These are phyloP conservation scores for Gracilaria domingensis DNA, from an alignment of 23 red algal genomes.

Conservation along the genomic window DNA sequence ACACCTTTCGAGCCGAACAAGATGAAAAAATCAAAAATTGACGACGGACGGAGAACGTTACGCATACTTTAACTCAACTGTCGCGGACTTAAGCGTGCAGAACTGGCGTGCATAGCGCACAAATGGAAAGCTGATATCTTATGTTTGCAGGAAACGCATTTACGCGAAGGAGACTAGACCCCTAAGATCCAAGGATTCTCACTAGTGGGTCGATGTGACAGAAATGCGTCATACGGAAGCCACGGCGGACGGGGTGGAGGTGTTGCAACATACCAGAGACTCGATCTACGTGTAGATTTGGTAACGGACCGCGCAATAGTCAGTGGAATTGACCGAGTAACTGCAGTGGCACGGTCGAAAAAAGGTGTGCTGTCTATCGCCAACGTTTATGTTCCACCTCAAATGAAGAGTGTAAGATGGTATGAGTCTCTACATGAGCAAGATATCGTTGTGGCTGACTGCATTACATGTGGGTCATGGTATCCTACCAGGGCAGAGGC, in stretches of 20 bases:
- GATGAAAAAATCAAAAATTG: no score
- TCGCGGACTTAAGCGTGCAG: neutral
- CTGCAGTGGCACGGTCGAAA: neutral
- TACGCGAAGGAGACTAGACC: neutral
- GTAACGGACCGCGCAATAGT: neutral
- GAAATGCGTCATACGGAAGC: neutral
- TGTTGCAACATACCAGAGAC: neutral
- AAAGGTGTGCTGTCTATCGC: neutral
- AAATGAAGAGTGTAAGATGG: neutral
- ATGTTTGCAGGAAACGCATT: conserved; percentile 1
- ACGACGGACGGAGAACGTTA: no score
- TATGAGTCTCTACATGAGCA: neutral
- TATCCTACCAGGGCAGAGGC: neutral
- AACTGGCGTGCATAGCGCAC: neutral
- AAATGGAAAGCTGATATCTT: neutral
- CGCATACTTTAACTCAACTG: neutral
- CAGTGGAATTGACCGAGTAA: neutral
- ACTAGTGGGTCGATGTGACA: neutral
- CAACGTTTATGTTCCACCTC: neutral
- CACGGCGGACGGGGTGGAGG: neutral
- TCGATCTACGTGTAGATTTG: neutral
- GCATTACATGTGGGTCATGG: conserved; percentile 4
- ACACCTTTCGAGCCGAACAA: no score
- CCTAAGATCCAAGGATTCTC: neutral
- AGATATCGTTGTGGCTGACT: neutral